A percentile compares a stretch with the other conserved stretches of the same genome.
Conservation (phyloP, 108 stramenopile genomes). For the Cyclotella kingstonii region DNA sequence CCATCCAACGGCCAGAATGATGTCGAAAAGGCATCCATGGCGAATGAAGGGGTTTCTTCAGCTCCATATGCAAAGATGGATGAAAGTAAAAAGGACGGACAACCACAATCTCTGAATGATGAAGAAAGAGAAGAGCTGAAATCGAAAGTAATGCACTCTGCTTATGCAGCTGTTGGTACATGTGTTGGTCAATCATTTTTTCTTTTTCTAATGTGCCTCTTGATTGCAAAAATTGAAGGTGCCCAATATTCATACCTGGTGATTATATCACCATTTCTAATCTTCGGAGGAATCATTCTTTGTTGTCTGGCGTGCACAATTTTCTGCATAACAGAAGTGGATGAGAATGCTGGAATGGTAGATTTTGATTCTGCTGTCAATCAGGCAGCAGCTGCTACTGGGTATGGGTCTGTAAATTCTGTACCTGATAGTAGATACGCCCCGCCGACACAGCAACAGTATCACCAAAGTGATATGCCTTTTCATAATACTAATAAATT, state of each 20-base stretch:
- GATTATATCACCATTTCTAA: slow-evolving; percentile 83
- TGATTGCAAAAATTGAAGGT: slow-evolving; percentile 79
- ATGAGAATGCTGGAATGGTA: slow-evolving; percentile 45
- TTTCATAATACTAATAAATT: not conserved
- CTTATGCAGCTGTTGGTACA: slow-evolving; percentile 59
- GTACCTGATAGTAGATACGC: not conserved
- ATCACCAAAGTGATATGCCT: too few relatives aligned
- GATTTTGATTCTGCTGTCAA: slow-evolving; percentile 41
- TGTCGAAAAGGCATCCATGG: not conserved
- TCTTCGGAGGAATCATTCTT: slow-evolving; percentile 68
- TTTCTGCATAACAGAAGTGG: slow-evolving; percentile 73
- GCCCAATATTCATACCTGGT: slow-evolving; percentile 73
- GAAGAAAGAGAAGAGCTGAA: slow-evolving; percentile 83
- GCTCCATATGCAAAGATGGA: slow-evolving; percentile 29
- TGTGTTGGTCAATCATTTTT: slow-evolving; percentile 82
- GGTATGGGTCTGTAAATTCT: slow-evolving; percentile 24
- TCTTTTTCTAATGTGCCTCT: slow-evolving; percentile 55
- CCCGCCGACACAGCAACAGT: slow-evolving; percentile 19
- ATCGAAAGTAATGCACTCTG: slow-evolving; percentile 62
- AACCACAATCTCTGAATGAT: slow-evolving; percentile 49
- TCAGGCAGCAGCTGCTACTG: slow-evolving; percentile 30
- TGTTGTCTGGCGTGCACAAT: slow-evolving; percentile 80
- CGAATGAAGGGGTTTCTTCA: slow-evolving; percentile 2
- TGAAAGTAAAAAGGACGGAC: slow-evolving; percentile 12
- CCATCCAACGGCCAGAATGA: slow-evolving; percentile 7